Conservation (phyloP, 2,329 filamentous ascomycete species). For the Fusarium oxysporum region DNA sequence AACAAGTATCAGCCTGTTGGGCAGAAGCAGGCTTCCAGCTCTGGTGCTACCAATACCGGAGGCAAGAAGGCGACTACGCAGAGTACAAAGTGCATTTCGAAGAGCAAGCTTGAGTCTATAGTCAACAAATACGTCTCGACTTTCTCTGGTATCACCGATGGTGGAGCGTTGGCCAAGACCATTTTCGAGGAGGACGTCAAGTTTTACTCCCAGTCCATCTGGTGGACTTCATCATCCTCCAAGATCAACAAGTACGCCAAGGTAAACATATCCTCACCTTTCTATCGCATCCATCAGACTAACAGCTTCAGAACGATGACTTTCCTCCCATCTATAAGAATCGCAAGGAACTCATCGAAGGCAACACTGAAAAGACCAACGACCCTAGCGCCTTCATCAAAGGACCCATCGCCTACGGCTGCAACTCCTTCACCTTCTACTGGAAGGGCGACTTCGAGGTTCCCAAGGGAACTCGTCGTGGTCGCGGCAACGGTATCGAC, state of each 20-base stretch:
- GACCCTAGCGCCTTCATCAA: conserved; percentile 31
- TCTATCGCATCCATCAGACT: fast-evolving
- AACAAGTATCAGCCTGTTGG: conserved; percentile 20
- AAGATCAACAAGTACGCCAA: conserved; percentile 31
- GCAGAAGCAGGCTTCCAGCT: conserved; percentile 14
- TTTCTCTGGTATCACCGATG: conserved; percentile 35
- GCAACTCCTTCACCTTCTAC: conserved; percentile 39
- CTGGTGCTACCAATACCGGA: not conserved
- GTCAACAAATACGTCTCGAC: conserved; percentile 38
- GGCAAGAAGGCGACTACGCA: not conserved
- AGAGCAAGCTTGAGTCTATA: conserved; percentile 19
- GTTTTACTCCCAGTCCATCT: conserved; percentile 36
- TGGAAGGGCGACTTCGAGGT: conserved; percentile 40
- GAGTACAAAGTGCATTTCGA: conserved; percentile 15
- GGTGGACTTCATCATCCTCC: conserved; percentile 31
- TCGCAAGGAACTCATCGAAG: conserved; percentile 26
- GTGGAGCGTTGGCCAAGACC: conserved; percentile 14
- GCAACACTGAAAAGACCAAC: conserved; percentile 13
- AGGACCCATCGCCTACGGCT: conserved; percentile 35
- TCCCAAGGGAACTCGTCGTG: not conserved
- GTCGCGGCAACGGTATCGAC: conserved; percentile 36
- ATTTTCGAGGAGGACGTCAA: conserved; percentile 29
- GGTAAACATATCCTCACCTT: not conserved
- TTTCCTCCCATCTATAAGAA: conserved; percentile 34
- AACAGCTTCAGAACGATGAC: conserved; percentile 18